Conservation (phyloP, 1,139 yeast genomes). For the Kodamaea derodonti region DNA sequence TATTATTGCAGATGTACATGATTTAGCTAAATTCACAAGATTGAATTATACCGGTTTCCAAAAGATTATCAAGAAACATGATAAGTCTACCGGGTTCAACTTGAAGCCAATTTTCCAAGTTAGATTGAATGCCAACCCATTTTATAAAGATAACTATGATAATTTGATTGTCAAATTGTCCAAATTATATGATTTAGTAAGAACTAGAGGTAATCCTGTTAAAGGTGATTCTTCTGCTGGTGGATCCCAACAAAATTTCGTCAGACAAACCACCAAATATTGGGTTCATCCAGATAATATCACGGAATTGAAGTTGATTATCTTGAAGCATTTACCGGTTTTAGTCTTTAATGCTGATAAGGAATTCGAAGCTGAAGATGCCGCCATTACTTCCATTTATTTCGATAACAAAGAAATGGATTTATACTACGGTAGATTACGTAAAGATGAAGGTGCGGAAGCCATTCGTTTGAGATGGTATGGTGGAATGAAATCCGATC, state of each 20-base stretch:
- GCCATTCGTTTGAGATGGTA: conserved; percentile 98
- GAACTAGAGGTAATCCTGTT: conserved; percentile 94
- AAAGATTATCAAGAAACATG: conserved; percentile 93
- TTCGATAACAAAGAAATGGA: conserved; percentile 88
- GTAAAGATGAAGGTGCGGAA: conserved; percentile 98
- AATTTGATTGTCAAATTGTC: conserved; percentile 83
- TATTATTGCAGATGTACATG: conserved; percentile 95
- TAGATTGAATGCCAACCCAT: conserved; percentile 87
- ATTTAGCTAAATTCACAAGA: conserved; percentile 86
- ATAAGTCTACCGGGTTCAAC: conserved; percentile 78
- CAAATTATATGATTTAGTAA: conserved; percentile 82
- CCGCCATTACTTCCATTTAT: conserved; percentile 94
- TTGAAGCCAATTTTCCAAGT: conserved; percentile 91
- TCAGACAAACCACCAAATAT: conserved; percentile 95
- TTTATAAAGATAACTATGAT: conserved; percentile 93
- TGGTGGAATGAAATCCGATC: conserved; percentile 93
- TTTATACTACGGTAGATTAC: conserved; percentile 86
- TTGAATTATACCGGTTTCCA: conserved; percentile 95
- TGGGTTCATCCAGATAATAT: conserved; percentile 99
- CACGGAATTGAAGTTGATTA: conserved; percentile 91
- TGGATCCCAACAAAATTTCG: conserved; percentile 95
- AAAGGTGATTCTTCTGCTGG: conserved; percentile 95
- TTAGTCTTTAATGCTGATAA: conserved; percentile 93
- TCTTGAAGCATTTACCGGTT: conserved; percentile 92
- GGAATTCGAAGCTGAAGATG: conserved; percentile 90